These are phyloP conservation scores for Hypoxylon fragiforme DNA, from an alignment of 495 filamentous ascomycete genomes.

Conservation along the genomic window DNA sequence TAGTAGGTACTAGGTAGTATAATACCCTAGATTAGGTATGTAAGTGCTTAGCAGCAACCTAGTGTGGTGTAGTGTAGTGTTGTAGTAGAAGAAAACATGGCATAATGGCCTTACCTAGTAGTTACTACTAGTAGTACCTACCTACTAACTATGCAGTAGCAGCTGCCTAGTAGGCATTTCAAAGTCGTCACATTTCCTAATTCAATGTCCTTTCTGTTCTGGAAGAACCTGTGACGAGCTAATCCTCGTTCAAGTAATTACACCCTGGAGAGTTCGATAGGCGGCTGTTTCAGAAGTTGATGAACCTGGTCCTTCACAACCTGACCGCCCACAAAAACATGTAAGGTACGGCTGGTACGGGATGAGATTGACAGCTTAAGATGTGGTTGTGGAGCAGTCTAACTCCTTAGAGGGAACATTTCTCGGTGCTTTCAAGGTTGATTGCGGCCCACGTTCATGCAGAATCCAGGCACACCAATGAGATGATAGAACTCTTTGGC, in stretches of 20 bases:
- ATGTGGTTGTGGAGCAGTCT: constrained; percentile 1
- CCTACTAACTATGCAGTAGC: no score
- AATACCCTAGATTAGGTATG: no score
- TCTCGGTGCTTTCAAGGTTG: constrained; percentile 28
- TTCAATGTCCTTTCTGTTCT: constrained; percentile 35
- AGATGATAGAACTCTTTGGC: constrained; percentile 8
- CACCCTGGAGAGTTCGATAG: constrained; percentile 21
- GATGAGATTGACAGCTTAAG: constrained; percentile 2
- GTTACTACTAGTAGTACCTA: no score
- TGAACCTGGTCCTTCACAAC: constrained; percentile 9
- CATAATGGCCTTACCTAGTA: constrained; percentile 11
- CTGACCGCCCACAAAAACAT: constrained; percentile 24
- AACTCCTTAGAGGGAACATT: constrained; percentile 4
- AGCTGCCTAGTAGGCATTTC: no score
- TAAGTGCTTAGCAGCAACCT: no score
- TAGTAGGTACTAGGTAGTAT: no score
- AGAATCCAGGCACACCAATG: constrained; percentile 32
- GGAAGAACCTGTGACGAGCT: constrained; percentile 35
- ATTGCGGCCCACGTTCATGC: constrained; percentile 27
- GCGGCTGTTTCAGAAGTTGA: constrained; percentile 27
- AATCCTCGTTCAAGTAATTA: constrained; percentile 30
- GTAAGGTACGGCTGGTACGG: constrained; percentile 26
- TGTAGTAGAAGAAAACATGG: background rate
- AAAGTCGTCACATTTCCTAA: constrained; percentile 26
- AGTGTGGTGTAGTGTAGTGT: no score